Percentiles rank a stretch among this genome's conserved stretches.
Evolutionary conservation across 2,329 filamentous ascomycete species (phyloP).

Genomic region (Exophiala bonariae): DNA sequence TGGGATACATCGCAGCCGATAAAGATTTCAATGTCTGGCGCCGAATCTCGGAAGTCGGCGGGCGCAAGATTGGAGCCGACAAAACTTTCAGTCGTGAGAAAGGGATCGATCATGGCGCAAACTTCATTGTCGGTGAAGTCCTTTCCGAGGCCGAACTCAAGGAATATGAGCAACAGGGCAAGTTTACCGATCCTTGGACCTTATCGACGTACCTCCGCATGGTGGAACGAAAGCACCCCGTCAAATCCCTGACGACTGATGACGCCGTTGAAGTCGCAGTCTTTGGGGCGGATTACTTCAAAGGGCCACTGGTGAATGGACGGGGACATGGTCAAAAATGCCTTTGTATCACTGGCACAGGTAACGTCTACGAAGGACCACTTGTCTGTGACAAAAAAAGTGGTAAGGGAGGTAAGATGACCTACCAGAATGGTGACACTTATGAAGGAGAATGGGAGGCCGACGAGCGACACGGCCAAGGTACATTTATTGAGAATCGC

Average conservation of each 20-base stretch:
- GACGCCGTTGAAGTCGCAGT: conserved; percentile 49
- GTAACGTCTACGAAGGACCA: conserved; percentile 56
- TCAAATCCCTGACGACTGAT: conserved; percentile 20
- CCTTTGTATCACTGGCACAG: conserved; percentile 53
- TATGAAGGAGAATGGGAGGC: conserved; percentile 49
- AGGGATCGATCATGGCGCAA: conserved; percentile 38
- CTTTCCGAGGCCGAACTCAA: conserved; percentile 32
- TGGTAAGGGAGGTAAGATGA: conserved; percentile 56
- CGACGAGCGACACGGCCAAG: conserved; percentile 54
- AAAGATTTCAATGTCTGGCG: conserved; percentile 47
- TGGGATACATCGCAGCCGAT: conserved; percentile 38
- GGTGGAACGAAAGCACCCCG: conserved; percentile 24
- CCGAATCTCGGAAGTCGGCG: conserved; percentile 34
- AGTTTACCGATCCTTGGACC: conserved; percentile 22
- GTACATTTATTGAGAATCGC: conserved; percentile 55
- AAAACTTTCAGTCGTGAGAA: conserved; percentile 22
- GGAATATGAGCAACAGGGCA: conserved; percentile 32
- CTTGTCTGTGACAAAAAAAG: conserved; percentile 55
- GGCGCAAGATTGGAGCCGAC: conserved; percentile 34
- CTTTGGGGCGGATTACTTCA: conserved; percentile 54
- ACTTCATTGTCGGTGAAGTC: conserved; percentile 44
- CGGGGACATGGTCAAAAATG: conserved; percentile 55
- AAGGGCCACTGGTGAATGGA: conserved; percentile 51
- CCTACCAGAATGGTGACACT: conserved; percentile 54
- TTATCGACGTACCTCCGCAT: conserved; percentile 19